Percentiles rank a stretch among this genome's conserved stretches.
These are phyloP conservation scores for Cymbopogon flexuosus DNA, from an alignment of 202 grass and related monocot genomes.

Conservation along the genomic window DNA sequence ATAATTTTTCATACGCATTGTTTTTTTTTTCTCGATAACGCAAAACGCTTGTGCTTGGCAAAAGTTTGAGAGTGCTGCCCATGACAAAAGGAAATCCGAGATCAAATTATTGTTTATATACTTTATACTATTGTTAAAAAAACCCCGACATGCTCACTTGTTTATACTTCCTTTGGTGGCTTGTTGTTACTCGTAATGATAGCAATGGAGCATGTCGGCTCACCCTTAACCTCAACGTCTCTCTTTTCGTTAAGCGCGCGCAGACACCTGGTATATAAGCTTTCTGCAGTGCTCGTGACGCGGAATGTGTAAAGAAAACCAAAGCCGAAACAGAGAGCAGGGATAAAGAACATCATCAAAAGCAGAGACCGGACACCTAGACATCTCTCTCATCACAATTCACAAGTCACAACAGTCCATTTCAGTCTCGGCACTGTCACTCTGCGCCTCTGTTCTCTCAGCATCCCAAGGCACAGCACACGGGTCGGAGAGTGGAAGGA, in stretches of 20 bases:
- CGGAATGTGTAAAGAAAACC: constrained; percentile 37
- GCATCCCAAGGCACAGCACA: neutral
- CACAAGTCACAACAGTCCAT: neutral
- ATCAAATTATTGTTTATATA: no score
- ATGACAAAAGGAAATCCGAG: no score
- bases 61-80: no score
- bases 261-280: neutral
- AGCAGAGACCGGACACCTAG: no score
- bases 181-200: neutral
- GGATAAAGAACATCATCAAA: constrained; percentile 25
- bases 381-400: no score
- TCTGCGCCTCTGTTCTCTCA: neutral
- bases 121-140: no score
- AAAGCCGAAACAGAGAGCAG: neutral
- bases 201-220: constrained; percentile 1
- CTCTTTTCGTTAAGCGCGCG: neutral
- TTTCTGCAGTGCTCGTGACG: constrained; percentile 20
- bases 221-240: constrained; percentile 9
- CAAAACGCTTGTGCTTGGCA: no score
- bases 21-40: no score
- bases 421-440: neutral
- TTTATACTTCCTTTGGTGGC: neutral
- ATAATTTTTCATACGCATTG: no score
- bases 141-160: no score
- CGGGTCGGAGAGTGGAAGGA: no score